Conservation (phyloP, 2,329 filamentous ascomycete species). For the Dactylonectria estremocensis region DNA sequence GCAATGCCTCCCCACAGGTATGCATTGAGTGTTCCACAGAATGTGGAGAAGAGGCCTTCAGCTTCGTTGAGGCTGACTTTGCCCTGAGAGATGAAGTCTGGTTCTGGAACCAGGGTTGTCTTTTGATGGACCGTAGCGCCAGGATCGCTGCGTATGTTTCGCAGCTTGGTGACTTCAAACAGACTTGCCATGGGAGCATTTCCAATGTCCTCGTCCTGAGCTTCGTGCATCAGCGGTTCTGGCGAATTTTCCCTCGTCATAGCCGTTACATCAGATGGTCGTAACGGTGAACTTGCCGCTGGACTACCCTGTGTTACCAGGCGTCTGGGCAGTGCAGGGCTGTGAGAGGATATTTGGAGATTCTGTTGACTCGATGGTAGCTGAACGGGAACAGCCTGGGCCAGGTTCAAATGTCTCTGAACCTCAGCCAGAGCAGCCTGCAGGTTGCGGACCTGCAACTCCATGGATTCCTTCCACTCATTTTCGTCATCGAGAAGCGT, state of each 20-base stretch:
- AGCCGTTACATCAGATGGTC: constrained; percentile 42
- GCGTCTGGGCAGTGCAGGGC: neutral
- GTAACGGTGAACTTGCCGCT: neutral
- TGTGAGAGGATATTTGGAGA: neutral
- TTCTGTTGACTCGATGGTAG: neutral
- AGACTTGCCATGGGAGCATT: constrained; percentile 53
- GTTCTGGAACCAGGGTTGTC: constrained; percentile 31
- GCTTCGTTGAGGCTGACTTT: constrained; percentile 47
- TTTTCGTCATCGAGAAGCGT: constrained; percentile 69
- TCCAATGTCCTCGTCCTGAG: constrained; percentile 49
- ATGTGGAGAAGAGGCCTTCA: constrained; percentile 48
- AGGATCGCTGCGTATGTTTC: constrained; percentile 53
- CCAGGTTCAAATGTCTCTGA: constrained; percentile 41
- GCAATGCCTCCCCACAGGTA: constrained; percentile 54
- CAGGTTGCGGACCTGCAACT: constrained; percentile 46
- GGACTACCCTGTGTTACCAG: neutral
- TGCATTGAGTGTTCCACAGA: constrained; percentile 49
- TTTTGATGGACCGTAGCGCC: constrained; percentile 34
- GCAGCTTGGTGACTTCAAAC: constrained; percentile 52
- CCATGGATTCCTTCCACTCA: constrained; percentile 57
- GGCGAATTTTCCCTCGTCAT: constrained; percentile 54
- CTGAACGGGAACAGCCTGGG: constrained; percentile 5
- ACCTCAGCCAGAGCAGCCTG: constrained; percentile 48
- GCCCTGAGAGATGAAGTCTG: constrained; percentile 51
- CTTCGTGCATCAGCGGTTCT: constrained; percentile 40